Evolutionary conservation across 768 basidiomycete species (phyloP).

Genomic region (Heimioporus sp.): DNA sequence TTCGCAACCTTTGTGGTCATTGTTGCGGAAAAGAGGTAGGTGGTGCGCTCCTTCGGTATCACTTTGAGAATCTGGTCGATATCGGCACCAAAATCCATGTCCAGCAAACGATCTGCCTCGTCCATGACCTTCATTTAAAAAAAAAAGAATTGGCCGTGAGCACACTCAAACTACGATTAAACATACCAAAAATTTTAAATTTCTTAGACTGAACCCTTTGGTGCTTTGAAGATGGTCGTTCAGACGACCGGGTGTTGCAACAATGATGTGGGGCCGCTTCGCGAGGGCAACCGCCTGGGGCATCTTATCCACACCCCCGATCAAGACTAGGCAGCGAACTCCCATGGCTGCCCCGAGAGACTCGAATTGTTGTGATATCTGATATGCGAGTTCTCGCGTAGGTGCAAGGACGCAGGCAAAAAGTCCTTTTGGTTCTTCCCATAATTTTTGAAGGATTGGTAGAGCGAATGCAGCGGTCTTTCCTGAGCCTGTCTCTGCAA

Average conservation of each 20-base stretch:
- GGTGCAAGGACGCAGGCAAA: conserved; percentile 95
- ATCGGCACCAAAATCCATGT: conserved; percentile 94
- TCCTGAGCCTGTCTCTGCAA: conserved; percentile 97
- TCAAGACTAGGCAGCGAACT: conserved; percentile 84
- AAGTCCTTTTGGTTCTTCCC: conserved; percentile 91
- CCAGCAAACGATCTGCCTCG: conserved; percentile 92
- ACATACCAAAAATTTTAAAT: conserved; percentile 83
- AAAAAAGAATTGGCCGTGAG: not conserved
- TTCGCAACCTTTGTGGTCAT: conserved; percentile 99
- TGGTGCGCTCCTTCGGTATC: conserved; percentile 91
- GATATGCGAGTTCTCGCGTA: conserved; percentile 96
- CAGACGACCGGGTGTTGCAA: conserved; percentile 92
- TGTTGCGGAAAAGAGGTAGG: conserved; percentile 96
- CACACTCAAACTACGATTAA: not conserved
- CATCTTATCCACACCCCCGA: conserved; percentile 95
- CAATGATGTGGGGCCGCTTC: conserved; percentile 91
- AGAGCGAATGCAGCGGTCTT: conserved; percentile 98
- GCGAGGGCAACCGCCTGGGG: conserved; percentile 89
- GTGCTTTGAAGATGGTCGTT: conserved; percentile 95
- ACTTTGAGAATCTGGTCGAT: conserved; percentile 97
- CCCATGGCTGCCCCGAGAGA: conserved; percentile 90
- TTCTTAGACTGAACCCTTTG: conserved; percentile 90
- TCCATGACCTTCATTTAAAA: conserved; percentile 74
- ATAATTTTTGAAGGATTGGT: conserved; percentile 93
- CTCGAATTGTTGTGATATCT: conserved; percentile 97